phyloP scores from a whole-genome alignment of 2,329 filamentous ascomycete species.

The Aureobasidium vineae region DNA sequence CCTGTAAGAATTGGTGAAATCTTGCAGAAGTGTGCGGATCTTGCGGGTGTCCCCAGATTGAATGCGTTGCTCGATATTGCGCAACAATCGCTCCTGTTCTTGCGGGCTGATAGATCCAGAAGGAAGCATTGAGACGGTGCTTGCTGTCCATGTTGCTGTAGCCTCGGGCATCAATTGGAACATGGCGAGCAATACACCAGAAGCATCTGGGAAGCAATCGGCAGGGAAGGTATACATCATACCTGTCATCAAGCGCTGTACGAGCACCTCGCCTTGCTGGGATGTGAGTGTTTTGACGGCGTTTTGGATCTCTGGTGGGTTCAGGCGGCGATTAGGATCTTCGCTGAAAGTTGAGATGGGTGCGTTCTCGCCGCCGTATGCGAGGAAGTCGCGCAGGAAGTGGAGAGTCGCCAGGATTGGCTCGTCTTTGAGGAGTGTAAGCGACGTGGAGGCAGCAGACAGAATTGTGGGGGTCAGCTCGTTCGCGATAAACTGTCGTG shows the following conservation, averaged over 20 bases:
- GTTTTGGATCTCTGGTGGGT: slow-evolving; percentile 66
- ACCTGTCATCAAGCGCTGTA: slow-evolving; percentile 87
- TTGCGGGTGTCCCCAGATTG: slow-evolving; percentile 68
- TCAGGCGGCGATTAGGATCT: slow-evolving; percentile 55
- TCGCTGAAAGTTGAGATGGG: slow-evolving; percentile 59
- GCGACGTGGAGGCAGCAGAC: slow-evolving; percentile 78
- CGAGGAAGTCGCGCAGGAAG: slow-evolving; percentile 86
- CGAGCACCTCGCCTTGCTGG: slow-evolving; percentile 67
- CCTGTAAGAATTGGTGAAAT: slow-evolving; percentile 94
- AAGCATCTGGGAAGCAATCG: slow-evolving; percentile 93
- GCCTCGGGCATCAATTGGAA: slow-evolving; percentile 83
- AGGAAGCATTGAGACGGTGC: slow-evolving; percentile 80
- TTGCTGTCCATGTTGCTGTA: slow-evolving; percentile 77
- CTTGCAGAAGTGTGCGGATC: slow-evolving; percentile 82
- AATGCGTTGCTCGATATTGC: slow-evolving; percentile 74
- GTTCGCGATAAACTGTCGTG: slow-evolving; percentile 77
- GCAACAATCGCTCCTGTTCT: slow-evolving; percentile 78
- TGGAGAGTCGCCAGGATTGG: slow-evolving; percentile 89
- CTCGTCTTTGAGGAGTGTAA: slow-evolving; percentile 87
- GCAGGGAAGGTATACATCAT: slow-evolving; percentile 99
- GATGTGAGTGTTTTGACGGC: slow-evolving; percentile 71
- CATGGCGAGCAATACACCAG: slow-evolving; percentile 82
- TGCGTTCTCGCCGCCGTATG: slow-evolving; percentile 75
- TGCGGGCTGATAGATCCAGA: slow-evolving; percentile 73
- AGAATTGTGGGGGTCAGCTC: slow-evolving; percentile 78